Conservation (phyloP, 2,329 filamentous ascomycete species). For the Juglanconis juglandina region DNA sequence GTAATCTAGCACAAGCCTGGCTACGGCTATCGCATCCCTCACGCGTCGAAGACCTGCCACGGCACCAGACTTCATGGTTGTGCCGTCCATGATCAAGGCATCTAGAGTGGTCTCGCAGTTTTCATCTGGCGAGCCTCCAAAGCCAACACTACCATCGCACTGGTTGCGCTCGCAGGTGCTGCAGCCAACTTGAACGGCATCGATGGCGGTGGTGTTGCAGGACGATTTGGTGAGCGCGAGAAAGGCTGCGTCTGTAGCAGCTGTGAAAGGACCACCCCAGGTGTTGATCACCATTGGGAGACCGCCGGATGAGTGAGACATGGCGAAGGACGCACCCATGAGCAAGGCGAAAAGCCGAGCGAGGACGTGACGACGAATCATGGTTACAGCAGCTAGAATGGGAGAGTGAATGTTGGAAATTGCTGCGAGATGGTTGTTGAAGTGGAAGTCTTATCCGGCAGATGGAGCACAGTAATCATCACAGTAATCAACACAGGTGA, state of each 20-base stretch:
- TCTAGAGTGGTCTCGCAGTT: slow-evolving; percentile 56
- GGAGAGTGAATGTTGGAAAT: too few relatives aligned
- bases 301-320: slow-evolving; percentile 31
- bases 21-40: slow-evolving; percentile 46
- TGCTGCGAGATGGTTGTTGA: too few relatives aligned
- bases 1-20: slow-evolving; percentile 47
- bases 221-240: slow-evolving; percentile 27
- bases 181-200: slow-evolving; percentile 51
- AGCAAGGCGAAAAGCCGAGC: not conserved
- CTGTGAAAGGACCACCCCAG: slow-evolving; percentile 50
- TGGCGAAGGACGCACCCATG: not conserved
- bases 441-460: too few relatives aligned
- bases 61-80: slow-evolving; percentile 50
- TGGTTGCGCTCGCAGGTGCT: slow-evolving; percentile 48
- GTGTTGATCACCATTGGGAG: slow-evolving; percentile 53
- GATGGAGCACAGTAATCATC: too few relatives aligned
- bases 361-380: too few relatives aligned
- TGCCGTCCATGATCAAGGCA: slow-evolving; percentile 57
- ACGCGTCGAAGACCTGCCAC: slow-evolving; percentile 50
- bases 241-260: slow-evolving; percentile 50
- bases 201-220: slow-evolving; percentile 35
- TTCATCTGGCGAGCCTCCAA: slow-evolving; percentile 53
- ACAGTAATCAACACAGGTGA: too few relatives aligned
- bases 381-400: too few relatives aligned
- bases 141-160: slow-evolving; percentile 54